These are phyloP conservation scores for Hortaea sp. DNA, from an alignment of 2,329 filamentous ascomycete species.

Conservation along the genomic window DNA sequence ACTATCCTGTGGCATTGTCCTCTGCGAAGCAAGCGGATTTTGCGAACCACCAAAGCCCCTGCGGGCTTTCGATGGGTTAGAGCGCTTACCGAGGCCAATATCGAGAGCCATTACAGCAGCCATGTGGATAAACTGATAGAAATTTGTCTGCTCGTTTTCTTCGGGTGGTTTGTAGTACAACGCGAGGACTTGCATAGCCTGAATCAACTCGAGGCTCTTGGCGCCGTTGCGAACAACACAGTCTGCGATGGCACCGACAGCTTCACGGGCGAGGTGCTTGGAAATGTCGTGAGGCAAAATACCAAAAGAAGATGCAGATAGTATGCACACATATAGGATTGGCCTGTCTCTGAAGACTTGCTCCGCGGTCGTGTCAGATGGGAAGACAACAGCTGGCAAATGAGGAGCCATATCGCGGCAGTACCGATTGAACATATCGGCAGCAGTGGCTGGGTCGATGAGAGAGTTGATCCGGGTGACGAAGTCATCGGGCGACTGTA, in stretches of 20 bases:
- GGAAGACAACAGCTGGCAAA: conserved; percentile 50
- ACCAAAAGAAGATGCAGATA: conserved; percentile 44
- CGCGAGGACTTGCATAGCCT: conserved; percentile 64
- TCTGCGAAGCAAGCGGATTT: conserved; percentile 17
- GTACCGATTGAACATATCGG: conserved; percentile 49
- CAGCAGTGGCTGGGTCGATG: conserved; percentile 42
- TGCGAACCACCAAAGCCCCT: conserved; percentile 23
- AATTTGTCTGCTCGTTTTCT: conserved; percentile 76
- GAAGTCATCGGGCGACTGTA: conserved; percentile 21
- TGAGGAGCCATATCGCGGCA: conserved; percentile 43
- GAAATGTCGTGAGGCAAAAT: conserved; percentile 47
- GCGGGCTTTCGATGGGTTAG: conserved; percentile 27
- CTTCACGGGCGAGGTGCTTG: conserved; percentile 53
- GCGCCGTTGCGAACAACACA: conserved; percentile 64
- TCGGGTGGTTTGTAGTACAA: conserved; percentile 82
- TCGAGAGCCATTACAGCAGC: conserved; percentile 76
- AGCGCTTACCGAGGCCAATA: conserved; percentile 59
- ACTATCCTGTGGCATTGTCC: conserved; percentile 28
- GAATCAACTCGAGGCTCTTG: conserved; percentile 74
- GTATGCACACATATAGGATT: conserved; percentile 48
- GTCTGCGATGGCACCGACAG: conserved; percentile 65
- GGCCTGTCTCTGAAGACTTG: conserved; percentile 49
- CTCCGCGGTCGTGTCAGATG: conserved; percentile 42
- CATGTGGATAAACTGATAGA: conserved; percentile 77
- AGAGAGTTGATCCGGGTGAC: conserved; percentile 32